phyloP scores from a whole-genome alignment of 176 grass and related monocot species.

The Zizania latifolia region DNA sequence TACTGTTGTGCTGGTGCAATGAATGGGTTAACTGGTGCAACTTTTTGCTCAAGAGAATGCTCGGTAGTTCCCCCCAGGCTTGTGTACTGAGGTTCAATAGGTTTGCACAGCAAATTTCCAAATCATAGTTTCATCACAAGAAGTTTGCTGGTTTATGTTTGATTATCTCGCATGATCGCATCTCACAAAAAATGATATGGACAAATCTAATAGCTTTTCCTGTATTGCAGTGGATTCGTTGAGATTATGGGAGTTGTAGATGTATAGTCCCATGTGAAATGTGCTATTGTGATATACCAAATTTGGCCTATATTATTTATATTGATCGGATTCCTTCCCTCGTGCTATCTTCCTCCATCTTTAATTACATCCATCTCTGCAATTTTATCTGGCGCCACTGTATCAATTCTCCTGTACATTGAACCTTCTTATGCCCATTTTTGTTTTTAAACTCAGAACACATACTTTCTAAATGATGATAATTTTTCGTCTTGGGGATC shows the following conservation, averaged over 20 bases:
- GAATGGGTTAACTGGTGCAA: neutral
- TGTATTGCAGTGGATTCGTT: neutral
- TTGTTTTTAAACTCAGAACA: slow-evolving; percentile 20
- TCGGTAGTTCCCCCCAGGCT: neutral
- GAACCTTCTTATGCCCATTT: neutral
- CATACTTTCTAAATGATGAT: neutral
- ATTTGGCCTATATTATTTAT: slow-evolving; percentile 20
- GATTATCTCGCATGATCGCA: neutral
- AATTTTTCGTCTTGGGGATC: neutral
- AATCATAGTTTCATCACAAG: neutral
- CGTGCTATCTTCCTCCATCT: neutral
- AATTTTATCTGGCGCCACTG: neutral
- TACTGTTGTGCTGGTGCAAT: neutral
- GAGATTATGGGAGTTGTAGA: neutral
- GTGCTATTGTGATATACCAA: neutral
- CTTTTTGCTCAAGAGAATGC: neutral
- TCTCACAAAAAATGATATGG: slow-evolving; percentile 16
- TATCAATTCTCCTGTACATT: neutral
- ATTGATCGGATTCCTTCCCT: neutral
- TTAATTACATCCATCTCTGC: neutral
- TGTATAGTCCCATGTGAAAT: neutral
- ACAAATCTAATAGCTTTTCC: neutral
- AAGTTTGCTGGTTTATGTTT: slow-evolving; percentile 14
- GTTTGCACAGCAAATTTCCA: slow-evolving; percentile 7
- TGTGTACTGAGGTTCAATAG: neutral